These are phyloP conservation scores for Clavispora phyllophila DNA, from an alignment of 805 yeast genomes.

Conservation along the genomic window DNA sequence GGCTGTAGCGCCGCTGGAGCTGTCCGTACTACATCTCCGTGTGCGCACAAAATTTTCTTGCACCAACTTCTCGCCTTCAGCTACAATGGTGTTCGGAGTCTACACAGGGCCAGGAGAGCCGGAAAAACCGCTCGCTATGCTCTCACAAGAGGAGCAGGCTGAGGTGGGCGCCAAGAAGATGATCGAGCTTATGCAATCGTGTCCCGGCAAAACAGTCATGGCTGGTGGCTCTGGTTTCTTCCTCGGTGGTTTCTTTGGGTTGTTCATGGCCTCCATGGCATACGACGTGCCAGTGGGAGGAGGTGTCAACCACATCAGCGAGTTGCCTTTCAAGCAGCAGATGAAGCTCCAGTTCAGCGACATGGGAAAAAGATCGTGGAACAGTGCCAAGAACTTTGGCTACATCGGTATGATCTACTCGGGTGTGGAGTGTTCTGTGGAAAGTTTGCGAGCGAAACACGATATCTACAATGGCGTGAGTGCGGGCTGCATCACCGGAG, in stretches of 20 bases:
- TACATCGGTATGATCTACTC: slow-evolving; percentile 19
- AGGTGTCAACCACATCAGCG: slow-evolving; percentile 56
- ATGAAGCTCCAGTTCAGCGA: slow-evolving; percentile 86
- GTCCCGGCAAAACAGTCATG: slow-evolving; percentile 90
- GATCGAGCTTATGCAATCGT: slow-evolving; percentile 81
- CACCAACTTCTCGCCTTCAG: slow-evolving; percentile 1
- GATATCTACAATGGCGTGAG: slow-evolving; percentile 87
- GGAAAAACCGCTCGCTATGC: slow-evolving; percentile 52
- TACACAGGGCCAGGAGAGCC: slow-evolving; percentile 31
- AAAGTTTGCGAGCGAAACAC: slow-evolving; percentile 44
- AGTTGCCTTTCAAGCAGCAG: slow-evolving; percentile 88
- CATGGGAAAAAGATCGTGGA: slow-evolving; percentile 85
- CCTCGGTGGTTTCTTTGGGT: slow-evolving; percentile 91
- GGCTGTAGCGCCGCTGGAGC: neutral
- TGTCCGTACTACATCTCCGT: neutral
- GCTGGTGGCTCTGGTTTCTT: slow-evolving; percentile 93
- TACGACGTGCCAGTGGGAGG: slow-evolving; percentile 76
- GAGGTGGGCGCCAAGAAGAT: slow-evolving; percentile 82
- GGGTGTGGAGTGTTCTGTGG: slow-evolving; percentile 17
- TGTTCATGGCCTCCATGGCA: slow-evolving; percentile 84
- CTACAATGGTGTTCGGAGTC: slow-evolving; percentile 33
- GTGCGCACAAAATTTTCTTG: slow-evolving; percentile 1
- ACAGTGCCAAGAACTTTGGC: slow-evolving; percentile 81
- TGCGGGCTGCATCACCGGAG: slow-evolving; percentile 97
- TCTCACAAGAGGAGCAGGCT: slow-evolving; percentile 91